Evolutionary conservation across 2,329 filamentous ascomycete species (phyloP).

Genomic region (Didymella sp.): DNA sequence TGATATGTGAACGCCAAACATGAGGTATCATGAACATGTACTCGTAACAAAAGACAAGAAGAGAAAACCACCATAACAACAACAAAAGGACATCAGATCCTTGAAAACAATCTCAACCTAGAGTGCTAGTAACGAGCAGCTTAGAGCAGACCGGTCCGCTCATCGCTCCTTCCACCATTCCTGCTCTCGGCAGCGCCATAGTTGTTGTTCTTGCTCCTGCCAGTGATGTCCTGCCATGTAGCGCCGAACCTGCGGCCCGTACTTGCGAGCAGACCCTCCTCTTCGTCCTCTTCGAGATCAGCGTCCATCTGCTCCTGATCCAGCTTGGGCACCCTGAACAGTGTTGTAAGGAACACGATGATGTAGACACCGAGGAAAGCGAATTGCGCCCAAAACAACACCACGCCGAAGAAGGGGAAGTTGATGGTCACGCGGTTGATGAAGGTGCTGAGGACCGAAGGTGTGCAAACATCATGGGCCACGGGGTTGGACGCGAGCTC

Average conservation of each 20-base stretch:
- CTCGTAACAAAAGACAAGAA: neutral
- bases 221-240: slow-evolving; percentile 87
- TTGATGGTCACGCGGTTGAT: slow-evolving; percentile 91
- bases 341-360: slow-evolving; percentile 76
- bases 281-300: slow-evolving; percentile 89
- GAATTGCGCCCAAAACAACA: slow-evolving; percentile 98
- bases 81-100: neutral
- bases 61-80: neutral
- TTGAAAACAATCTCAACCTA: neutral
- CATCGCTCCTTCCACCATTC: slow-evolving; percentile 30
- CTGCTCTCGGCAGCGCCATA: slow-evolving; percentile 41
- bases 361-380: slow-evolving; percentile 85
- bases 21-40: slow-evolving; percentile 14
- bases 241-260: slow-evolving; percentile 83
- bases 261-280: slow-evolving; percentile 86
- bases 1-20: neutral
- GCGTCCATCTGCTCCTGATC: slow-evolving; percentile 82
- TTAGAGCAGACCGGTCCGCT: slow-evolving; percentile 10
- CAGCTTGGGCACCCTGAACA: slow-evolving; percentile 81
- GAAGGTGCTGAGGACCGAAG: slow-evolving; percentile 89
- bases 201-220: slow-evolving; percentile 52
- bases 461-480: slow-evolving; percentile 85
- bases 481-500: slow-evolving; percentile 74
- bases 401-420: slow-evolving; percentile 90
- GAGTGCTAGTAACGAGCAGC: neutral